phyloP scores from a whole-genome alignment of 2,329 filamentous ascomycete genomes.

The Alternaria hordeiaustralica region DNA sequence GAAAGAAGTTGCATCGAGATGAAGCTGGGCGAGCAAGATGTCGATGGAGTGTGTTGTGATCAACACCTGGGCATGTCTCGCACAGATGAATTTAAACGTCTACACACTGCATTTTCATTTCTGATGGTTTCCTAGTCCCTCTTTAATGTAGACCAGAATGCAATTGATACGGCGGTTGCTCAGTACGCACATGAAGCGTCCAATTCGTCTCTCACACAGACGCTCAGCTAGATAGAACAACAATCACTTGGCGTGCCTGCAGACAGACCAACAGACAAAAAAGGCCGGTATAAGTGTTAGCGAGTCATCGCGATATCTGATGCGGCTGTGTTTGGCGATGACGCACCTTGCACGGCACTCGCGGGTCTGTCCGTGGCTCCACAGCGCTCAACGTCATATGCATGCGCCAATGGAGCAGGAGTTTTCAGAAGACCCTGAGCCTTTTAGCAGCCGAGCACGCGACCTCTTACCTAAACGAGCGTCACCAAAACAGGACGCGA shows the following conservation, averaged over 20 bases:
- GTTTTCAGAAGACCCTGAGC: neutral
- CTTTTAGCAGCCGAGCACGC: neutral
- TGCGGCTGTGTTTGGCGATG: neutral
- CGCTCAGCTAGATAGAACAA: neutral
- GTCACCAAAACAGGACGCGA: neutral
- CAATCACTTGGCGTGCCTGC: neutral
- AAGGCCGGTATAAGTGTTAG: neutral
- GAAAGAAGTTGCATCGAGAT: neutral
- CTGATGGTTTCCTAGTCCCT: neutral
- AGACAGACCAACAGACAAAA: neutral
- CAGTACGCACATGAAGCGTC: neutral
- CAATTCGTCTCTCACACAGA: no score
- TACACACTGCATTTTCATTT: neutral
- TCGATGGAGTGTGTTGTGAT: neutral
- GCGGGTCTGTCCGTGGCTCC: neutral
- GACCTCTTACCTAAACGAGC: neutral
- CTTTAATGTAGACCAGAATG: neutral
- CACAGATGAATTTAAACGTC: neutral
- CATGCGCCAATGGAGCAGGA: neutral
- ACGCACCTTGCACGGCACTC: constrained; percentile 7
- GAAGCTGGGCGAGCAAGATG: neutral
- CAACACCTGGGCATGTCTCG: neutral
- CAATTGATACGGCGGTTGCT: accelerated
- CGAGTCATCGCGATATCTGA: neutral
- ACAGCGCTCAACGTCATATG: constrained; percentile 5